A percentile compares a stretch with the other conserved stretches of the same genome.
These are phyloP conservation scores for Huntiella moniliformis DNA, from an alignment of 2,329 filamentous ascomycete species.

Conservation along the genomic window DNA sequence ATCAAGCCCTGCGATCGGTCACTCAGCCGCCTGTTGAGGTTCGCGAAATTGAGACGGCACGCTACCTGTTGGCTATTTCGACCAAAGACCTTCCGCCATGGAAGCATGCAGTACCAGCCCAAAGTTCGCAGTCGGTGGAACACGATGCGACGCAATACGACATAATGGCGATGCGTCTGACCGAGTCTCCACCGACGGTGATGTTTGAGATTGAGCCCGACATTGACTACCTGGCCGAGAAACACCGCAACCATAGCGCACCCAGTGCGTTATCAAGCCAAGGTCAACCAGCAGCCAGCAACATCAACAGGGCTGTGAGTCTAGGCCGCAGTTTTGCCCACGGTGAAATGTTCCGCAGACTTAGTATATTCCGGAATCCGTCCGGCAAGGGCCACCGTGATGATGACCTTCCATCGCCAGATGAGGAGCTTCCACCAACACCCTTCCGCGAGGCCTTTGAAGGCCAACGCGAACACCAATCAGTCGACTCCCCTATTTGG, in stretches of 20 bases:
- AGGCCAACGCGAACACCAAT: too few species aligned
- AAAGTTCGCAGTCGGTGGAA: constrained; percentile 13
- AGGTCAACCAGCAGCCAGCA: neutral
- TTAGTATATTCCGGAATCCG: constrained; percentile 11
- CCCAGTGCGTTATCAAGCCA: constrained; percentile 6
- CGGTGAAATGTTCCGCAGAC: constrained; percentile 8
- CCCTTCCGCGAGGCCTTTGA: neutral
- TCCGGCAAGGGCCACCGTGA: neutral
- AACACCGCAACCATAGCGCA: constrained; percentile 16
- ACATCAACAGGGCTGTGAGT: constrained; percentile 9
- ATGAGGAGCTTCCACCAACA: neutral
- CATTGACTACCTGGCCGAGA: constrained; percentile 33
- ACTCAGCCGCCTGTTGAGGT: constrained; percentile 44
- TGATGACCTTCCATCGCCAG: neutral
- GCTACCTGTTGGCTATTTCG: constrained; percentile 36
- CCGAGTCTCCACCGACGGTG: neutral
- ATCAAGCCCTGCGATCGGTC: constrained; percentile 52
- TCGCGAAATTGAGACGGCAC: constrained; percentile 31
- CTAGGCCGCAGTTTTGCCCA: constrained; percentile 11
- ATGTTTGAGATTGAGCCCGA: constrained; percentile 31
- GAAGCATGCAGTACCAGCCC: constrained; percentile 17
- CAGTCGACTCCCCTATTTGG: too few species aligned
- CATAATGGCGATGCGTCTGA: neutral
- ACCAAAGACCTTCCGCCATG: constrained; percentile 27
- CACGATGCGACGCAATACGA: constrained; percentile 11